Evolutionary conservation across 176 grass and related monocot genomes (phyloP), one percentile per base, ranked within the genome.

Genomic region (Triticum timopheevii): DNA sequence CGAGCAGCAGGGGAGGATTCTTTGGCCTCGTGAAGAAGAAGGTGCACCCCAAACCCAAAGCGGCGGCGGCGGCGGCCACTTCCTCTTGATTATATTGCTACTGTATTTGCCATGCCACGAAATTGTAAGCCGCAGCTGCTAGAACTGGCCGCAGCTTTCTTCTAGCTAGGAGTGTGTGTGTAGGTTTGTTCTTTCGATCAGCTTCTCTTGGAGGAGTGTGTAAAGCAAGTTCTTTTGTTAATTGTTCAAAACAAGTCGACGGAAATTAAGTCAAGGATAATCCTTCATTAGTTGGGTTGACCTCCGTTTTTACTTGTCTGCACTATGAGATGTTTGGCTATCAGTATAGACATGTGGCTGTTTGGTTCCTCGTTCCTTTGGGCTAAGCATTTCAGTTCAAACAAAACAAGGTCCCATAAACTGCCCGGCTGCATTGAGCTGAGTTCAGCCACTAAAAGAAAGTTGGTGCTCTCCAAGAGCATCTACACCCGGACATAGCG

Each of bases 11-110:
- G 4, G 59, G 83, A 17, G 79, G 90, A 0, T 66, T 89, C 66
- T 69, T 89, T 13, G 83, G 87, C 56, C 54, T 87, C 58, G 39
- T 82, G 27, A 92, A 89, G 74, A 92, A 88, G 90, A 91, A 91
- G 62, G 89, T 91, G 75, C 89, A 88, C n/a, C 90, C 82, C 16
- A 71, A 84, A 61, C 90, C 77, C 22, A 71, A 87, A 61, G 69
- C 66, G 5, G 19, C 67, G 6, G 35, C 35, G 12, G 45, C 42
- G 12, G 45, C 66, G 12, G 23, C 66, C 4, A 12, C 76, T 23
- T 65, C 87, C 65, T 65, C 87, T 13, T 85, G 82, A 89, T 61
- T 25, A 6, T 52, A 16, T 16, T 50, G 0, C 15, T 9, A 50
- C 15, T 52, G 49, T 17, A 16, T 17, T 17, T 52, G 15, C 4